Base-by-base conservation (phyloP, 2,329 filamentous ascomycete genomes). In the Penicillium janthinellum region DNA sequence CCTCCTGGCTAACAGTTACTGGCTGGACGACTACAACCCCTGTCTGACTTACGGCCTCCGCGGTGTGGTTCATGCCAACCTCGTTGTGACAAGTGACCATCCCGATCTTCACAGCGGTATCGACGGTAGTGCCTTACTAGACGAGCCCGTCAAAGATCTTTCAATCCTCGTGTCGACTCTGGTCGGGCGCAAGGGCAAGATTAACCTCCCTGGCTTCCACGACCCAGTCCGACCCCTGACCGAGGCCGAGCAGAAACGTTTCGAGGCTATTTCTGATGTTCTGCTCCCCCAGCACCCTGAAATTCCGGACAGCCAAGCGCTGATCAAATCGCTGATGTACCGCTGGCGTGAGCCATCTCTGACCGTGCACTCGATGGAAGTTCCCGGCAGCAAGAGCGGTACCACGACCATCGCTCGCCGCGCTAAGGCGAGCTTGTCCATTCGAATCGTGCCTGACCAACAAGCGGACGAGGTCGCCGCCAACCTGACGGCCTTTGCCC, bases 31-130 rank as follows among this genome's bases (percentile, higher is more conserved):
- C 71, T 90, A 96, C 66, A 92, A 96, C 2, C 95, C 95, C 0
- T 99, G 95, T 73, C 79, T 99, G 58, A 99, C 95, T 0, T 99
- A 99, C 63, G 95, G 95, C 1, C 83, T 98, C 6, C 87, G 95
- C 51, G 95, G 95, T 25, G 94, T 99, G 28, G 88, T 99, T 22
- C 94, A 98, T 73, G 94, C 93, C 5, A 96, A 92, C 0, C 84
- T 98, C 5, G 90, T 92, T 62, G 88, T 99, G 28, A 89, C 96
- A 64, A 96, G 92, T 58, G 86, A 87, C 54, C 88, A 91, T 63
- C 92, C 93, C 0, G 95, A 99, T 75, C 84, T 96, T 1, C 95
- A 99, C 76, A 96, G 92, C 62, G 95, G 95, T 70, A 94, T 99
- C n/a, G 94, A 98, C 70, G 95, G 95, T 41, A 96, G 92, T 61